These are phyloP conservation scores for Brassica carinata DNA, from an alignment of 345 rosid genomes.

Conservation along the genomic window DNA sequence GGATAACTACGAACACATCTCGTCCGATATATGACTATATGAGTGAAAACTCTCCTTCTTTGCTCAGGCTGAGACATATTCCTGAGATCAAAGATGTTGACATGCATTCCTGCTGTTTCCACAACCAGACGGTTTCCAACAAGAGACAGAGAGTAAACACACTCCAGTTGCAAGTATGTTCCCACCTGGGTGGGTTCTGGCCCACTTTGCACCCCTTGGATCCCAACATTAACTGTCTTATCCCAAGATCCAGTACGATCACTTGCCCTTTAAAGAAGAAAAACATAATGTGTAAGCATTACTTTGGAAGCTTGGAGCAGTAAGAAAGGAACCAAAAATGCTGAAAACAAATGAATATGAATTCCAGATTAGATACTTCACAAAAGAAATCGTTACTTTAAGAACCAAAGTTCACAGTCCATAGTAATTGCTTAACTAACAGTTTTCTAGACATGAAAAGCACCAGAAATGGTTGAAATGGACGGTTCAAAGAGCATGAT, in stretches of 20 bases:
- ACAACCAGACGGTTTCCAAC: constrained; percentile 94
- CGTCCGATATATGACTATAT: constrained; percentile 68
- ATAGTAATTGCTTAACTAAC: constrained; percentile 5
- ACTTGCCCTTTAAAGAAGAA: constrained; percentile 66
- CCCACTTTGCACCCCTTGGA: constrained; percentile 98
- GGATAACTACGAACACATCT: constrained; percentile 97
- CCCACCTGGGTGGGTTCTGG: constrained; percentile 95
- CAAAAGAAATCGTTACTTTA: neutral
- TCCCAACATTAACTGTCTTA: constrained; percentile 96
- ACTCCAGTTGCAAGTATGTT: constrained; percentile 84
- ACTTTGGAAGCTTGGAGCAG: neutral
- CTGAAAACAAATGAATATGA: neutral
- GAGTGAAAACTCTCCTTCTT: constrained; percentile 86
- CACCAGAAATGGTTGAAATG: neutral
- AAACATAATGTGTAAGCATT: neutral
- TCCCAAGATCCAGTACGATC: constrained; percentile 95
- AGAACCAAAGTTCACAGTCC: neutral
- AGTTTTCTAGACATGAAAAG: neutral
- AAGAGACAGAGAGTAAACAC: constrained; percentile 93
- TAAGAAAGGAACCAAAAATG: neutral
- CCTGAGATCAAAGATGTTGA: constrained; percentile 88
- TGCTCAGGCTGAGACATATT: constrained; percentile 99
- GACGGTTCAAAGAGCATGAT: neutral
- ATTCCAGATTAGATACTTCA: no score
- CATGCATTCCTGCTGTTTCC: constrained; percentile 97